These are phyloP conservation scores for Guyanaporus albipodus DNA, from an alignment of 768 basidiomycete species.

Conservation along the genomic window DNA sequence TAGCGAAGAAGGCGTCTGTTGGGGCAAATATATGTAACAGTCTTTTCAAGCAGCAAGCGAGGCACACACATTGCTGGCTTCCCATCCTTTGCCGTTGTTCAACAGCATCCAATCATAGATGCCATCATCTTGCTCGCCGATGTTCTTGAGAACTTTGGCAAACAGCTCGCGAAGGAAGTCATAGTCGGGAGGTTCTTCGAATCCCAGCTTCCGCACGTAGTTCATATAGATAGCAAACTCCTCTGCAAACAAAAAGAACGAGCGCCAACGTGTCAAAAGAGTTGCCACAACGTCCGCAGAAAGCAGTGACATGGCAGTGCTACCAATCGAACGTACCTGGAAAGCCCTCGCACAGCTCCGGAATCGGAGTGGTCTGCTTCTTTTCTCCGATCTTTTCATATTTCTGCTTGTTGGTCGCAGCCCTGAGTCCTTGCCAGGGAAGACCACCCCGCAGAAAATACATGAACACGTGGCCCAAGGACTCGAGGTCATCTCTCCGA, in stretches of 20 bases:
- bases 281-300: not conserved
- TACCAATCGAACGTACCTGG: conserved; percentile 54
- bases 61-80: conserved; percentile 71
- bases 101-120: conserved; percentile 96
- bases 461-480: conserved; percentile 98
- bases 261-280: conserved; percentile 1
- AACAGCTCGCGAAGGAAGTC: conserved; percentile 97
- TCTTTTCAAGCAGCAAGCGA: not conserved
- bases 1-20: conserved; percentile 41
- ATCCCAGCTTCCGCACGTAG: conserved; percentile 97
- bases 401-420: conserved; percentile 99
- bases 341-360: conserved; percentile 94
- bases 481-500: conserved; percentile 93
- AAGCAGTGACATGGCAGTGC: not conserved
- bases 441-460: conserved; percentile 96
- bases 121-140: conserved; percentile 87
- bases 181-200: conserved; percentile 96
- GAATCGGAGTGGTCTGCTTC: conserved; percentile 90
- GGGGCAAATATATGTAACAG: conserved; percentile 6
- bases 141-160: conserved; percentile 82
- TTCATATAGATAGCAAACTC: conserved; percentile 99
- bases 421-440: conserved; percentile 97
- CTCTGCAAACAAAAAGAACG: conserved; percentile 40
- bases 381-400: conserved; percentile 99
- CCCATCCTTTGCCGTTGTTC: conserved; percentile 95